Base-by-base conservation (phyloP, 2,329 filamentous ascomycete genomes). In the Fusarium veterinarium region DNA sequence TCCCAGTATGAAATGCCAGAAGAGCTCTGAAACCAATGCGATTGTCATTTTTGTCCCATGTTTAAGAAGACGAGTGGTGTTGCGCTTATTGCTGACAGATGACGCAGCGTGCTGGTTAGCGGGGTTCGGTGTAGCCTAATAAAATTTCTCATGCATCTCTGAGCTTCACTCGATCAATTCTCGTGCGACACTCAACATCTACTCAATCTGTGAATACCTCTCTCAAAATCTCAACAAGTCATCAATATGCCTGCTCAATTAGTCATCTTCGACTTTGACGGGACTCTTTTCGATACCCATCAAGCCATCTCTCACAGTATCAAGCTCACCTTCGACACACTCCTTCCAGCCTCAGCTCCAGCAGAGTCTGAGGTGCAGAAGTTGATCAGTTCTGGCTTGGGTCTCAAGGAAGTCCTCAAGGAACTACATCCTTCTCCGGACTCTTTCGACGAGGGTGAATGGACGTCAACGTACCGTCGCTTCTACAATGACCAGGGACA, bases 1-100 rank as follows among this genome's bases (percentile, higher is more conserved):
- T 67, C 59, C 2, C 46, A 64, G 10, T 67, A 68, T 3, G 68
- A 72, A 3, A 57, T 71, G 42, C 35, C 37, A 3, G 57, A 72
- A 2, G 64, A 33, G 1, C 40, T 12, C 9, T 61, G 8, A 46
- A 13, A 20, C 6, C 8, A 10, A 23, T 12, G 28, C 10, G 5
- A 19, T 45, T 17, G 5, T 8, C 1, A 16, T 30, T 30, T 16
- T 31, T 31, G 5, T n/a, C 12, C 5, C 19, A 7, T 9, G 44
- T 3, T 28, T 19, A 30, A 14, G 3, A 28, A 4, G 6, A 1
- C 25, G 3, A 23, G 28, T 10, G 14, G 11, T 5, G 20, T 4
- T 23, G 20, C 16, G 5, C 2, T 49, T 7, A 3, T n/a, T 53
- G 33, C 33, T 38, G 49, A 53, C 49, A 40, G 23, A 11, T 28